Percentiles rank a stretch among this genome's conserved stretches.
phyloP scores from a whole-genome alignment of 257 asterid genomes.

The Nicotiana attenuata region DNA sequence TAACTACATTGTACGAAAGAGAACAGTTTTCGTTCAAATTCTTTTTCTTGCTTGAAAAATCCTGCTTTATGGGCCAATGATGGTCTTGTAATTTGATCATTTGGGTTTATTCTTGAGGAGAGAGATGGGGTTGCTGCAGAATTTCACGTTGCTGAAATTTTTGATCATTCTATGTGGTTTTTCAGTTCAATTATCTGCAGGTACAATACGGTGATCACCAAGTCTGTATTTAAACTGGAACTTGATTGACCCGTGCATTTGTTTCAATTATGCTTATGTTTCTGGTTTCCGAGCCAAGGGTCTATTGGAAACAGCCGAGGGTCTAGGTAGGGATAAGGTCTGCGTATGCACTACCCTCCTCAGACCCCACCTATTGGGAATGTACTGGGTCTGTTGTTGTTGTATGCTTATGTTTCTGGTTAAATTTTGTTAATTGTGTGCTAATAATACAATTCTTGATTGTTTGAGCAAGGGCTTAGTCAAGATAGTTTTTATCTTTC shows the following conservation, averaged over 20 bases:
- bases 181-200: slow-evolving; percentile 59
- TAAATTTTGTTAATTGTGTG: not conserved
- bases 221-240: not conserved
- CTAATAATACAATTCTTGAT: not conserved
- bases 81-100: slow-evolving; percentile 29
- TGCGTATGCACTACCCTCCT: no score
- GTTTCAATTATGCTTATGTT: not conserved
- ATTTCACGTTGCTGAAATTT: slow-evolving; percentile 25
- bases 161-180: slow-evolving; percentile 30
- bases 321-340: no score
- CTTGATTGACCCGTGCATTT: not conserved
- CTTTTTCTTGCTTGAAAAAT: slow-evolving; percentile 18
- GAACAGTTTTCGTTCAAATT: slow-evolving; percentile 15
- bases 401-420: not conserved
- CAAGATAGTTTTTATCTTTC: no score
- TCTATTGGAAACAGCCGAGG: no score
- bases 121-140: slow-evolving; percentile 47
- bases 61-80: slow-evolving; percentile 17
- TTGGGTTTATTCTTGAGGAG: slow-evolving; percentile 13
- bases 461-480: not conserved
- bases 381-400: no score
- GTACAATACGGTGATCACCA: slow-evolving; percentile 33
- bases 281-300: not conserved
- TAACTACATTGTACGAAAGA: slow-evolving; percentile 23
- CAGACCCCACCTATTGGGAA: no score